Percentiles rank a stretch among this genome's conserved stretches.
Conservation (phyloP, 257 asterid genomes). For the Lycium barbarum region DNA sequence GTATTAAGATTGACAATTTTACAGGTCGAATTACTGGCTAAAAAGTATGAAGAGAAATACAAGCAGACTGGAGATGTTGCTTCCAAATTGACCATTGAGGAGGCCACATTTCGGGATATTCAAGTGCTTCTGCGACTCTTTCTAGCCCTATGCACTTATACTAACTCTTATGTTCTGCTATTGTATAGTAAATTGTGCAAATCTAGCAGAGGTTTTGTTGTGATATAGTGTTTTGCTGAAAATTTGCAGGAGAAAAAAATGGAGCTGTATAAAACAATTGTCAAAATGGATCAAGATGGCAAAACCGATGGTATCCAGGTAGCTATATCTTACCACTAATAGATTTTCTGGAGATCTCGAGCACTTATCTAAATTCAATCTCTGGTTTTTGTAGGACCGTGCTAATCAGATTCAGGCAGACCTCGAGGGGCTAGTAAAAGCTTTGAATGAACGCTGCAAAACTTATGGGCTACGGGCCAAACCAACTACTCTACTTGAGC, state of each 20-base stretch:
- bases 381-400: conserved; percentile 64
- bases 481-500: conserved; percentile 57
- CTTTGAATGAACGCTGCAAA: conserved; percentile 91
- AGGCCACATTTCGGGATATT: conserved; percentile 95
- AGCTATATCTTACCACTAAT: conserved; percentile 34
- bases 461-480: conserved; percentile 93
- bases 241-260: conserved; percentile 80
- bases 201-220: conserved; percentile 23
- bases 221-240: conserved; percentile 23
- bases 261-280: conserved; percentile 84
- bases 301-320: conserved; percentile 78
- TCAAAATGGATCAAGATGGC: conserved; percentile 79
- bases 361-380: conserved; percentile 35
- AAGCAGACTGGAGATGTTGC: conserved; percentile 92
- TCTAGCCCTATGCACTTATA: conserved; percentile 17
- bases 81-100: conserved; percentile 89
- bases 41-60: conserved; percentile 93
- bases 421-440: conserved; percentile 82
- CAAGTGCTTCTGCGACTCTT: conserved; percentile 61
- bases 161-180: conserved; percentile 25
- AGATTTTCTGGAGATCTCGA: conserved; percentile 33
- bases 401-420: conserved; percentile 72
- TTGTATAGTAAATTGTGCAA: conserved; percentile 26
- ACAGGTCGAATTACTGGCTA: conserved; percentile 83
- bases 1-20: conserved; percentile 39